Evolutionary conservation across 225 moss, liverwort and hornwort species (phyloP), one percentile per base, ranked within the genome.

Genomic region (Pleurozium schreberi): DNA sequence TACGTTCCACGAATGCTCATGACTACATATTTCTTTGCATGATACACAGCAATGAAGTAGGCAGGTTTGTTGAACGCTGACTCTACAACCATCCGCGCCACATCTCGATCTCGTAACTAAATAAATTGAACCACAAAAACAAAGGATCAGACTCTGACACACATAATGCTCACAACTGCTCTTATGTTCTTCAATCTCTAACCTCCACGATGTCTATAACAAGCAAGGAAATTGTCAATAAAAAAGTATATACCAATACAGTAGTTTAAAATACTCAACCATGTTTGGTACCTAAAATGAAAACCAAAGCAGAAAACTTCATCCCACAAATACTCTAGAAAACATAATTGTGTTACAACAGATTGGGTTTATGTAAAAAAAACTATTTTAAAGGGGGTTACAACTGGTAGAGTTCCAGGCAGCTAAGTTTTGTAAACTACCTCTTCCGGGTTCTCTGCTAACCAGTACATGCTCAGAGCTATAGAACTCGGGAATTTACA

Each of bases 1-100:
- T 95, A 93, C 16, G 97, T 98, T 80, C 98, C 98, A 59, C 97
- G 95, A 79, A 98, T 93, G 90, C 96, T 93, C 84, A 97, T 28
- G 79, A 98, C 95, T 67, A 97, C 93, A 88, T 89, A 88, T 81
- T 93, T 91, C 75, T 89, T 90, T 19, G 80, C 64, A 92, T 95
- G 95, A 85, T 95, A 83, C 25, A 98, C 79, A 81, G 94, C 98
- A 91, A 98, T 93, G 82, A 95, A 89, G 89, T 93, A 98, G 49
- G 97, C 96, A 82, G 98, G 98, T 88, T 85, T 94, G 79, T 96
- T 94, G 64, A 96, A 88, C 23, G 89, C 91, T 40, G 98, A 94
- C 64, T 82, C 91, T n/a, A 88, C 92, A 69, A 95, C 88, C 93
- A 93, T 90, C 90, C 94, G 89, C 74, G 91, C 85, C 52, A 96